Evolutionary conservation across 2,329 filamentous ascomycete species (phyloP), one percentile per base, ranked within the genome.

Genomic region (Teratosphaeriaceae sp.): DNA sequence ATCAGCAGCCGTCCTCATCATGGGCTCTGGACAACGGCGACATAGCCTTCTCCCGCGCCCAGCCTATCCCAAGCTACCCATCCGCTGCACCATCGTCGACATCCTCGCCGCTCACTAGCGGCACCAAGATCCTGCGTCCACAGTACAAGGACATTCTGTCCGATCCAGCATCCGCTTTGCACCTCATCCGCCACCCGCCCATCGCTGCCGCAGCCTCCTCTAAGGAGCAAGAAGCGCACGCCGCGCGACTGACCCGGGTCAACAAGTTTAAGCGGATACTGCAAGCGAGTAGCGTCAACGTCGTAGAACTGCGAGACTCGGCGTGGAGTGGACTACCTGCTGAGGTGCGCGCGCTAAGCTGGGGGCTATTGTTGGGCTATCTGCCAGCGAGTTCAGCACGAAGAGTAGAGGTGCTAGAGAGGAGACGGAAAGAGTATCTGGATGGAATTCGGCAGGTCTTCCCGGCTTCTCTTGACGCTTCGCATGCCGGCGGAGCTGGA

Each of bases 181-280:
- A 98, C 62, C 78, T 98, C 6, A 97, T 98, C 56, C 85, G 85
- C 55, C 89, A 98, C 65, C 82, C 88, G 5, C 70, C 85, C 0
- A 73, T 85, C 35, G 80, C 87, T 9, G 68, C 76, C 20, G 83
- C 84, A 59, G 87, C 89, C 2, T 78, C 81, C 1, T 75, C 82
- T 1, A 97, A 94, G 62, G 88, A 96, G 60, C 73, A 83, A 15
- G 90, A 97, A 60, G 84, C 82, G 11, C 82, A 94, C 60, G 89
- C 85, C 44, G 85, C 89, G 34, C 81, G 88, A 47, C 92, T 95
- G 56, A 85, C 86, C 5, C 82, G 92, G 49, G 98, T 98, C 63
- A 96, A 98, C 69, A 97, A 97, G 62, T 98, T 98, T 70, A 98
- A 98, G 66, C 85, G 84, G 56, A 86, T 98, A 40, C 73, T 98